These are phyloP conservation scores for Decorospora gaudefroyi DNA, from an alignment of 2,329 filamentous ascomycete species.

Conservation along the genomic window DNA sequence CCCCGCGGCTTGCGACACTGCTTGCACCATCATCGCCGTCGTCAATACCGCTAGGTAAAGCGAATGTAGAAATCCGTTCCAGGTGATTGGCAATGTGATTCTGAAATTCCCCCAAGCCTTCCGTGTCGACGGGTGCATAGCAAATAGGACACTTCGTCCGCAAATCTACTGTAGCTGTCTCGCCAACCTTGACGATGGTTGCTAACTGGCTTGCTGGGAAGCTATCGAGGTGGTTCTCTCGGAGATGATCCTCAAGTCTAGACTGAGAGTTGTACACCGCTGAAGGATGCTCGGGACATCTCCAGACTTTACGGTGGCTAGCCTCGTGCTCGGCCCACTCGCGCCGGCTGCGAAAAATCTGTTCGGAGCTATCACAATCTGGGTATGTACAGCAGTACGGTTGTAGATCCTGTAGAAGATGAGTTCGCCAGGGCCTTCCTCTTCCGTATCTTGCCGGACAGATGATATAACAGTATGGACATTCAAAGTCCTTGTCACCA, in stretches of 20 bases:
- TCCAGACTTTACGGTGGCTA: slow-evolving; percentile 45
- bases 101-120: slow-evolving; percentile 33
- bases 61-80: slow-evolving; percentile 43
- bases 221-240: slow-evolving; percentile 34
- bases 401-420: slow-evolving; percentile 46
- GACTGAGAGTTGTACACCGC: slow-evolving; percentile 33
- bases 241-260: slow-evolving; percentile 40
- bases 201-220: slow-evolving; percentile 37
- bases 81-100: slow-evolving; percentile 47
- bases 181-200: slow-evolving; percentile 40
- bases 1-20: slow-evolving; percentile 37
- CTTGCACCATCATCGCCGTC: slow-evolving; percentile 41
- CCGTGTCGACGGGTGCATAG: slow-evolving; percentile 25
- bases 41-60: slow-evolving; percentile 36
- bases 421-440: slow-evolving; percentile 42
- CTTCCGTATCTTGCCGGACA: slow-evolving; percentile 45
- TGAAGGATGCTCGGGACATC: slow-evolving; percentile 42
- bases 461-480: slow-evolving; percentile 48
- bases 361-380: slow-evolving; percentile 34
- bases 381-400: slow-evolving; percentile 46
- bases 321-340: slow-evolving; percentile 48
- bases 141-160: slow-evolving; percentile 43
- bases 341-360: slow-evolving; percentile 44
- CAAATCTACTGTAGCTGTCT: slow-evolving; percentile 40
- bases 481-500: slow-evolving; percentile 46